Conservation (phyloP, 306 rosid species). For the Begonia fuchsioides region DNA sequence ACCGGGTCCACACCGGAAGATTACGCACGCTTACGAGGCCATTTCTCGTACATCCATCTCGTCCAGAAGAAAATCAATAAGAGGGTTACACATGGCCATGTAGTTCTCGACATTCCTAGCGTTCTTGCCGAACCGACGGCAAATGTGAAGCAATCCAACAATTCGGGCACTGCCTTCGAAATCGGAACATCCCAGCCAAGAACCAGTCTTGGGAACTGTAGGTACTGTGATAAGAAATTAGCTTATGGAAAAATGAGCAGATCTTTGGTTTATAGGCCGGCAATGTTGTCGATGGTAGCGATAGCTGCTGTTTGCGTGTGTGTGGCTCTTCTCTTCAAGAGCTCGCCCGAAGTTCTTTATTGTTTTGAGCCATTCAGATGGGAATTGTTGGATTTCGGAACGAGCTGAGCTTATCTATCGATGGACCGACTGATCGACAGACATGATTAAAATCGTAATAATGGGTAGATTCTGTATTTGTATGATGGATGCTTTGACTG, state of each 20-base stretch:
- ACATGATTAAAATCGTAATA: constrained; percentile 2
- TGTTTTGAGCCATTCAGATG: constrained; percentile 67
- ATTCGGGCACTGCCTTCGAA: constrained; percentile 31
- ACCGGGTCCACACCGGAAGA: constrained; percentile 59
- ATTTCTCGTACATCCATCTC: constrained; percentile 49
- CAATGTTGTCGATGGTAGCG: constrained; percentile 69
- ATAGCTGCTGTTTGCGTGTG: no score
- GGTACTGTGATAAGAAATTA: constrained; percentile 31
- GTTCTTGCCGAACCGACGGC: constrained; percentile 17
- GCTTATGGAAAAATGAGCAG: constrained; percentile 22
- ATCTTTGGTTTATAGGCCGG: constrained; percentile 54
- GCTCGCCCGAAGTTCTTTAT: constrained; percentile 53
- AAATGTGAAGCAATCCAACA: constrained; percentile 21
- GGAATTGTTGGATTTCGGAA: constrained; percentile 56
- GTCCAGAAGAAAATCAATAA: constrained; percentile 44
- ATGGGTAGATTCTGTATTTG: not conserved
- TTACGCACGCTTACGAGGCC: constrained; percentile 48
- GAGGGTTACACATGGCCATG: constrained; percentile 27
- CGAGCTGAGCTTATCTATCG: constrained; percentile 23
- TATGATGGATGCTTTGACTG: not conserved
- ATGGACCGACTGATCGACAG: constrained; percentile 2
- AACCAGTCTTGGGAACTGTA: constrained; percentile 18
- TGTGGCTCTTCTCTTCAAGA: constrained; percentile 86
- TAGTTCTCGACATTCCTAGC: constrained; percentile 55
- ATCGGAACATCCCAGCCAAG: constrained; percentile 24